Evolutionary conservation across 345 rosid species (phyloP).

Genomic region (Kandelia obovata): DNA sequence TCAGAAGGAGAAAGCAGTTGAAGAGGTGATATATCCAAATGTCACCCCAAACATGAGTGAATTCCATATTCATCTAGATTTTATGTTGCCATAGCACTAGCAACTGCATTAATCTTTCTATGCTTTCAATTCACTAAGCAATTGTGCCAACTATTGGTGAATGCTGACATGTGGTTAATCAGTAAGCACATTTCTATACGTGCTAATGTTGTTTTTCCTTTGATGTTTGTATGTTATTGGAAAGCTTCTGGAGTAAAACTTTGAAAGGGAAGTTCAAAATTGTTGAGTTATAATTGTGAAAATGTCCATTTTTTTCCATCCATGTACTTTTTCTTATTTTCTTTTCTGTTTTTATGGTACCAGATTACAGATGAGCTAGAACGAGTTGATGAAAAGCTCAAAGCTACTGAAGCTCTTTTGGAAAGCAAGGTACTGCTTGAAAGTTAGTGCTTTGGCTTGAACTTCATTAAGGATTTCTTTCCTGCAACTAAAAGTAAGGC

Average conservation of each 20-base stretch:
- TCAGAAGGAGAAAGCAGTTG: constrained; percentile 44
- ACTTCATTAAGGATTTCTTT: not conserved
- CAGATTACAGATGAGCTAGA: constrained; percentile 41
- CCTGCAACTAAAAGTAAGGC: not conserved
- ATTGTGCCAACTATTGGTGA: not conserved
- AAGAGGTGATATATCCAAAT: constrained; percentile 32
- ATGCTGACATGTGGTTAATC: not conserved
- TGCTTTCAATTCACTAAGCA: too few relatives aligned
- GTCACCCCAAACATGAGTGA: not conserved
- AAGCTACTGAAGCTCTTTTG: constrained; percentile 38
- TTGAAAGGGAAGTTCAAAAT: not conserved
- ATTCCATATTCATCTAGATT: not conserved
- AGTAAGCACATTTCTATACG: not conserved
- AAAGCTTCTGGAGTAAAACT: not conserved
- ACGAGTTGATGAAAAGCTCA: constrained; percentile 42
- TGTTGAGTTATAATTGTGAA: too few relatives aligned
- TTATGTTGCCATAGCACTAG: not conserved
- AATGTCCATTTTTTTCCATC: not conserved
- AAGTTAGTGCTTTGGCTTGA: not conserved
- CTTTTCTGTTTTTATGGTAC: constrained; percentile 3
- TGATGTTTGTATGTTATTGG: not conserved
- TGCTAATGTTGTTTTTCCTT: not conserved
- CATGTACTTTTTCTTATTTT: not conserved
- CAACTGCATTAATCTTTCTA: constrained; percentile 1
- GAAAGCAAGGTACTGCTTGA: constrained; percentile 43